Evolutionary conservation across 2,329 filamentous ascomycete species (phyloP).

Genomic region (Teratosphaeria epicoccoides): DNA sequence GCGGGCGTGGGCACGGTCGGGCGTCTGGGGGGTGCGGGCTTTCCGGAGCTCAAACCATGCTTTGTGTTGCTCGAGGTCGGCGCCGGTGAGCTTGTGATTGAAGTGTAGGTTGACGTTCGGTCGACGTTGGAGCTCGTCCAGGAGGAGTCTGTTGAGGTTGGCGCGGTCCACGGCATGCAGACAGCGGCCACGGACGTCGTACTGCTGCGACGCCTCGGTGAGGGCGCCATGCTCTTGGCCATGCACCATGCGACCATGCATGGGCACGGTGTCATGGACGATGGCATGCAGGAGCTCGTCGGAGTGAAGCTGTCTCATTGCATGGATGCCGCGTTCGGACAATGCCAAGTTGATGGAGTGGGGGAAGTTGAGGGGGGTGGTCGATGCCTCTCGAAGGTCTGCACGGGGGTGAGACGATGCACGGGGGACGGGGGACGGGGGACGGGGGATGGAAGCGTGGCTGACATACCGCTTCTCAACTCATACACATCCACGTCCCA

Average conservation of each 20-base stretch:
- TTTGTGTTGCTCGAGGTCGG: conserved; percentile 54
- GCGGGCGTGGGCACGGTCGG: conserved; percentile 25
- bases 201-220: conserved; percentile 71
- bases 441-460: no score
- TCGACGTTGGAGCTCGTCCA: conserved; percentile 72
- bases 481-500: conserved; percentile 92
- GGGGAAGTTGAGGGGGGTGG: conserved; percentile 83
- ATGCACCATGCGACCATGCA: conserved; percentile 96
- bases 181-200: conserved; percentile 74
- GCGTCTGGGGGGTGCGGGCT: conserved; percentile 8
- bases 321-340: conserved; percentile 86
- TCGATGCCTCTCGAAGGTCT: conserved; percentile 81
- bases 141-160: conserved; percentile 68
- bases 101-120: conserved; percentile 89
- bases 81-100: conserved; percentile 84
- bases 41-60: conserved; percentile 9
- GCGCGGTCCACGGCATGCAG: conserved; percentile 81
- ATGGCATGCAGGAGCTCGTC: conserved; percentile 61
- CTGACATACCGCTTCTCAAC: conserved; percentile 65
- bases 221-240: conserved; percentile 46
- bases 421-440: no score
- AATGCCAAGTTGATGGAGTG: conserved; percentile 97
- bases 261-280: conserved; percentile 71
- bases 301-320: conserved; percentile 61
- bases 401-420: no score